Conservation (phyloP, 257 asterid genomes). For the Misopates orontium region DNA sequence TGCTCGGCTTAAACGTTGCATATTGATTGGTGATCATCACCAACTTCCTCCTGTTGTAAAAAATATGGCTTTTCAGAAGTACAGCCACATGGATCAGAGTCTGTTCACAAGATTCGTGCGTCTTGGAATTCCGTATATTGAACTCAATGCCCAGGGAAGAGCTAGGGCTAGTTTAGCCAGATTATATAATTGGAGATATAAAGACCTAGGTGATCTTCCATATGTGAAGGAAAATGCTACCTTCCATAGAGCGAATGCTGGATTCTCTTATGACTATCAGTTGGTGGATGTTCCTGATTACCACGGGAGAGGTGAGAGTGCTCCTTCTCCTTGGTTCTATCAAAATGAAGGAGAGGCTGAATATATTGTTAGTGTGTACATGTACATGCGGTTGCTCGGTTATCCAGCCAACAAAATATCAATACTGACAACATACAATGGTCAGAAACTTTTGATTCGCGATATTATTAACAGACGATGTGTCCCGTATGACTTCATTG, state of each 20-base stretch:
- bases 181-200: conserved; percentile 96
- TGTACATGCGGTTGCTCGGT: conserved; percentile 96
- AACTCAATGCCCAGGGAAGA: conserved; percentile 98
- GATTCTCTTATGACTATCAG: conserved; percentile 89
- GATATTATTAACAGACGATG: conserved; percentile 94
- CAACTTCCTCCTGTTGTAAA: conserved; percentile 99
- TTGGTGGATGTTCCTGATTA: conserved; percentile 90
- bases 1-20: conserved; percentile 97
- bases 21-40: conserved; percentile 98
- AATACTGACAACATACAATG: conserved; percentile 93
- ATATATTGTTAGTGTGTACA: conserved; percentile 84
- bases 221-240: conserved; percentile 59
- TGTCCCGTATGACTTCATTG: conserved; percentile 86
- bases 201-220: conserved; percentile 95
- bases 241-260: conserved; percentile 81
- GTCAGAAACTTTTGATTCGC: conserved; percentile 96
- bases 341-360: conserved; percentile 99
- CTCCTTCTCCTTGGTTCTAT: conserved; percentile 99
- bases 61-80: conserved; percentile 99
- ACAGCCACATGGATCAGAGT: conserved; percentile 99
- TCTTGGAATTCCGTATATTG: conserved; percentile 92
- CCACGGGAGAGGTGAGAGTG: conserved; percentile 90
- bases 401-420: conserved; percentile 95
- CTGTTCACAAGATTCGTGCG: conserved; percentile 96
- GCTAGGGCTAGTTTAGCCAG: conserved; percentile 95